A percentile compares a stretch with the other conserved stretches of the same genome.
These are phyloP conservation scores for Aphanocladium album DNA, from an alignment of 2,329 filamentous ascomycete genomes.

Conservation along the genomic window DNA sequence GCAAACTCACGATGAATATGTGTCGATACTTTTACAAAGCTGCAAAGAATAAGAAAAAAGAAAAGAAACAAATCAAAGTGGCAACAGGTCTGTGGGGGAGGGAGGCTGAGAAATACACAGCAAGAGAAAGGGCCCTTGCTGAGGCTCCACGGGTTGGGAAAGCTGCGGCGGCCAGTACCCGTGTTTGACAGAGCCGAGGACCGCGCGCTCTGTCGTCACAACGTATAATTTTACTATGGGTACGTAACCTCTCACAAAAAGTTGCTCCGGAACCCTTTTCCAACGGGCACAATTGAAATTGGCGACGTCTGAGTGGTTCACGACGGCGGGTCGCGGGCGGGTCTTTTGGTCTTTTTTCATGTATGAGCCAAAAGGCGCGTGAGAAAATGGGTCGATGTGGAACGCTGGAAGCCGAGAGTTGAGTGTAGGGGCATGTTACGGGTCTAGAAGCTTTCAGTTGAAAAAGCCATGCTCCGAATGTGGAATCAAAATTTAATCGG, in stretches of 20 bases:
- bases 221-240: background rate
- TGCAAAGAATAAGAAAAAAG: constrained; percentile 9
- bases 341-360: background rate
- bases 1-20: constrained; percentile 8
- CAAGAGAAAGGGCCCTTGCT: background rate
- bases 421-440: too few species aligned
- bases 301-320: background rate
- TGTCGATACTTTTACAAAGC: background rate
- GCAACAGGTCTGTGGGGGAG: constrained; percentile 6
- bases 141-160: background rate
- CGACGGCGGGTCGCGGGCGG: background rate
- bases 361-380: background rate
- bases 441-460: too few species aligned
- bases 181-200: constrained; percentile 2
- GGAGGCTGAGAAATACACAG: constrained; percentile 29
- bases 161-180: too few species aligned
- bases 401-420: constrained; percentile 6
- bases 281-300: constrained; percentile 10
- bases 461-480: background rate
- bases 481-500: background rate
- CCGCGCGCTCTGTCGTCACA: background rate
- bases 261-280: background rate
- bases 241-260: background rate
- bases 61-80: constrained; percentile 3
- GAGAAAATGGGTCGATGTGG: constrained; percentile 14